A percentile compares a stretch with the other conserved stretches of the same genome.
Conservation (phyloP, 2,329 filamentous ascomycete species). For the Colletotrichum sansevieriae region DNA sequence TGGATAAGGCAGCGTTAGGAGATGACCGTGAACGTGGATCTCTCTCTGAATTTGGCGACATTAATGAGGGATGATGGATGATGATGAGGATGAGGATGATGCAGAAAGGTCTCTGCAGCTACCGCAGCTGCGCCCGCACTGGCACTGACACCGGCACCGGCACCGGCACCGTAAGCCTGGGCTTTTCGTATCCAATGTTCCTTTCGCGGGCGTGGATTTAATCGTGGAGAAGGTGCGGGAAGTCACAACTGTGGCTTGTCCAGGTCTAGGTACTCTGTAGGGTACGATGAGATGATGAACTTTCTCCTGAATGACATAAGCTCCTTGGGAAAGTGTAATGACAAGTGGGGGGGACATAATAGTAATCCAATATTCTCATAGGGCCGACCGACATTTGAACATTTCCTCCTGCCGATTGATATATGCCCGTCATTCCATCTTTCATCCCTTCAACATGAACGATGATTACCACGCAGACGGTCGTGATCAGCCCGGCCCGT, state of each 20-base stretch:
- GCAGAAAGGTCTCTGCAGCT: not conserved
- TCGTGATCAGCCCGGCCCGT: conserved; percentile 14
- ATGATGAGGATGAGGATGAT: conserved; percentile 5
- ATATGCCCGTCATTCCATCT: conserved; percentile 3
- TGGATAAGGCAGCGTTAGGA: conserved; percentile 7
- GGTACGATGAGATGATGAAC: not conserved
- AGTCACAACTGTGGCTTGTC: not conserved
- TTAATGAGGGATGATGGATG: conserved; percentile 17
- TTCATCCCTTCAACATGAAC: not conserved
- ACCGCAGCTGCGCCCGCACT: not conserved
- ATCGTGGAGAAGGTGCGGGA: conserved; percentile 17
- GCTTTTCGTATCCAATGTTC: not conserved
- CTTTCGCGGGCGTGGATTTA: conserved; percentile 20
- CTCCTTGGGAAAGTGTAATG: not conserved
- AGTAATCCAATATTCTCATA: too few species aligned
- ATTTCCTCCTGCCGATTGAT: conserved; percentile 8
- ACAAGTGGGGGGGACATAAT: too few species aligned
- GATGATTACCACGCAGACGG: not conserved
- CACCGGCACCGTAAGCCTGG: not conserved
- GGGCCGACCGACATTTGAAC: too few species aligned
- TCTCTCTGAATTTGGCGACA: conserved; percentile 23
- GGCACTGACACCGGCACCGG: not conserved
- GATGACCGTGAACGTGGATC: conserved; percentile 12
- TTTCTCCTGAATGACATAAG: not conserved
- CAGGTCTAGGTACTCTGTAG: too few species aligned